phyloP scores from a whole-genome alignment of 2,329 filamentous ascomycete species.

The Paraphaeosphaeria minitans region DNA sequence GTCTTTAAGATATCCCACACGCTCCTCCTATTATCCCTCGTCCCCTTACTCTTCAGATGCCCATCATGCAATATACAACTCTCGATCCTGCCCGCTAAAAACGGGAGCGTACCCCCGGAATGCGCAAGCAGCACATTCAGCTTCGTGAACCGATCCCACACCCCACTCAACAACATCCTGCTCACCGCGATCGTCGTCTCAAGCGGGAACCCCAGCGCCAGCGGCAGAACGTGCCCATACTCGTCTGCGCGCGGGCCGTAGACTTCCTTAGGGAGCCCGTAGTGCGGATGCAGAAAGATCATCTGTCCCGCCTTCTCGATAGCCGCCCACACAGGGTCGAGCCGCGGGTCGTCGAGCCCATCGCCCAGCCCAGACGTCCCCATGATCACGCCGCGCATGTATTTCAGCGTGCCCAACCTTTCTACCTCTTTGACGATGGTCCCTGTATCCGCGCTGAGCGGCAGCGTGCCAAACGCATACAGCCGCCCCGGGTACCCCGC shows the following conservation, averaged over 20 bases:
- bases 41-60: constrained; percentile 69
- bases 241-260: constrained; percentile 75
- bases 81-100: constrained; percentile 85
- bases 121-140: constrained; percentile 82
- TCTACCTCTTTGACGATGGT: constrained; percentile 69
- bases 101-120: constrained; percentile 85
- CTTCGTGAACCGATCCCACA: constrained; percentile 75
- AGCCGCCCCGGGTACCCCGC: constrained; percentile 67
- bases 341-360: constrained; percentile 76
- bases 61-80: constrained; percentile 85
- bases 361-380: constrained; percentile 81
- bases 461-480: constrained; percentile 83
- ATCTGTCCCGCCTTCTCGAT: constrained; percentile 68
- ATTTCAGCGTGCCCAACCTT: constrained; percentile 64
- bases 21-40: constrained; percentile 60
- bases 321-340: constrained; percentile 74
- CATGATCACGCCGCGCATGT: constrained; percentile 84
- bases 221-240: constrained; percentile 85
- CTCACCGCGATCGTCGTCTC: constrained; percentile 91
- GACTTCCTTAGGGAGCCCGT: constrained; percentile 79
- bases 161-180: constrained; percentile 83
- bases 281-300: constrained; percentile 90
- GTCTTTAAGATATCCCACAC: constrained; percentile 70
- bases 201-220: constrained; percentile 86
- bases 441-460: constrained; percentile 68